A percentile compares a stretch with the other conserved stretches of the same genome.
These are phyloP conservation scores for Brassica hybrid DNA, from an alignment of 441 rosid genomes.

Conservation along the genomic window DNA sequence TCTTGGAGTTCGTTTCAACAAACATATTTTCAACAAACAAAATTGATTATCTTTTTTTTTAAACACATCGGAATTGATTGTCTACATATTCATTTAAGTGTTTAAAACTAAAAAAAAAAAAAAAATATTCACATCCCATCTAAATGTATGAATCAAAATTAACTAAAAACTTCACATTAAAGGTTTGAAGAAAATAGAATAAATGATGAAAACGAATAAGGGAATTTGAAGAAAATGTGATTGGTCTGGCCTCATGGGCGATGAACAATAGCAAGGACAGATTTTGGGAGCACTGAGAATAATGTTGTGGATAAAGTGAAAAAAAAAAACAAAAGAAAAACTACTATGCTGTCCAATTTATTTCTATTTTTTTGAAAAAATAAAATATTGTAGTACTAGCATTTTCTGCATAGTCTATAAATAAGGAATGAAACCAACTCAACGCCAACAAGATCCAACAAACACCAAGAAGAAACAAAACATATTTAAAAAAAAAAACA, in stretches of 20 bases:
- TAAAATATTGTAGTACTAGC: background rate
- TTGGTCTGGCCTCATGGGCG: constrained; percentile 38
- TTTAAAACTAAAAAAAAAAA: background rate
- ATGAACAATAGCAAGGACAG: constrained; percentile 26
- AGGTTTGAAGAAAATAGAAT: constrained; percentile 20
- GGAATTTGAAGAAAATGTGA: constrained; percentile 36
- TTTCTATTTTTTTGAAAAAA: constrained; percentile 9
- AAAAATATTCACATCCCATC: background rate
- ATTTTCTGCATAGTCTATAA: constrained; percentile 28
- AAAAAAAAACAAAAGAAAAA: constrained; percentile 1
- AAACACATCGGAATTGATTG: background rate
- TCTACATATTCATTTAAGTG: background rate
- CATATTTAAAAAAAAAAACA: constrained; percentile 10
- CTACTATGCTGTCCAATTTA: background rate
- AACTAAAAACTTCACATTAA: background rate
- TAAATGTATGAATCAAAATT: background rate
- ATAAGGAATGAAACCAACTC: constrained; percentile 29
- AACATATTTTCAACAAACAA: background rate
- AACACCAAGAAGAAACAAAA: background rate
- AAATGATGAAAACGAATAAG: constrained; percentile 28
- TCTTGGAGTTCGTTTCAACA: background rate
- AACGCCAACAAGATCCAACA: constrained; percentile 24
- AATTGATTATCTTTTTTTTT: too few relatives aligned
- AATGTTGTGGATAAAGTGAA: constrained; percentile 36
- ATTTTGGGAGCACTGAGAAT: constrained; percentile 43